Evolutionary conservation across 768 basidiomycete genomes (phyloP).

Genomic region (Rhizopogon sp.): DNA sequence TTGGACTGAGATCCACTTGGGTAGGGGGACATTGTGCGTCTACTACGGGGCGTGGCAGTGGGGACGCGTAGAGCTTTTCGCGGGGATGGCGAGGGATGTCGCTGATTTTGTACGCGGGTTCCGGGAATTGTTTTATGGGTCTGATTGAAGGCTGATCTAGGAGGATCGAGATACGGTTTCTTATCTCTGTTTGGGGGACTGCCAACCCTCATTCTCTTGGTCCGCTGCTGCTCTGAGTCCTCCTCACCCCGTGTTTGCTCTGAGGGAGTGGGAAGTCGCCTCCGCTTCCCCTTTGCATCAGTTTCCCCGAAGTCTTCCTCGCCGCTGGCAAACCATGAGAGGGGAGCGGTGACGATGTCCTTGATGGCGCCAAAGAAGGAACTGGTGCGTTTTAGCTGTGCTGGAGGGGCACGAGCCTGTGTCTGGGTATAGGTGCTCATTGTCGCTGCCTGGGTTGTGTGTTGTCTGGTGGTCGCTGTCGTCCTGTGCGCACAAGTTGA

Average conservation of each 20-base stretch:
- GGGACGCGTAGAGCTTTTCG: slow-evolving; percentile 27
- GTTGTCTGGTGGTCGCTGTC: slow-evolving; percentile 14
- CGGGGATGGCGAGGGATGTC: slow-evolving; percentile 20
- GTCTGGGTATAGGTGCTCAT: slow-evolving; percentile 26
- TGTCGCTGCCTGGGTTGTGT: slow-evolving; percentile 6
- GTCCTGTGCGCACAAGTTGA: slow-evolving; percentile 3
- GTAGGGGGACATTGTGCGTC: slow-evolving; percentile 40
- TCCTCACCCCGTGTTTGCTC: slow-evolving; percentile 26
- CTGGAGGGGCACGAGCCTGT: slow-evolving; percentile 17
- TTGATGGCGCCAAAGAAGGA: slow-evolving; percentile 61
- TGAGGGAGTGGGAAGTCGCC: slow-evolving; percentile 32
- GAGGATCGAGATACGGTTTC: slow-evolving; percentile 51
- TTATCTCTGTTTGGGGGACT: slow-evolving; percentile 39
- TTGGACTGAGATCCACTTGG: slow-evolving; percentile 28
- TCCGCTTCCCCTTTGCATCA: slow-evolving; percentile 44
- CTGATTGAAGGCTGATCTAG: slow-evolving; percentile 36
- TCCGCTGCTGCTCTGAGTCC: slow-evolving; percentile 27
- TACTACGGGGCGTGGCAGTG: slow-evolving; percentile 27
- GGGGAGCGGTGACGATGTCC: slow-evolving; percentile 60
- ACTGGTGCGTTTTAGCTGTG: slow-evolving; percentile 43
- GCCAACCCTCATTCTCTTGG: slow-evolving; percentile 49
- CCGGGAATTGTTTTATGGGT: slow-evolving; percentile 15
- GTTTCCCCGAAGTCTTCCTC: slow-evolving; percentile 46
- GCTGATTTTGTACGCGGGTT: slow-evolving; percentile 15
- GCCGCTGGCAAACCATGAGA: slow-evolving; percentile 47